Evolutionary conservation across 2,329 filamentous ascomycete genomes (phyloP).

Genomic region (Epichloe brachyelytri): DNA sequence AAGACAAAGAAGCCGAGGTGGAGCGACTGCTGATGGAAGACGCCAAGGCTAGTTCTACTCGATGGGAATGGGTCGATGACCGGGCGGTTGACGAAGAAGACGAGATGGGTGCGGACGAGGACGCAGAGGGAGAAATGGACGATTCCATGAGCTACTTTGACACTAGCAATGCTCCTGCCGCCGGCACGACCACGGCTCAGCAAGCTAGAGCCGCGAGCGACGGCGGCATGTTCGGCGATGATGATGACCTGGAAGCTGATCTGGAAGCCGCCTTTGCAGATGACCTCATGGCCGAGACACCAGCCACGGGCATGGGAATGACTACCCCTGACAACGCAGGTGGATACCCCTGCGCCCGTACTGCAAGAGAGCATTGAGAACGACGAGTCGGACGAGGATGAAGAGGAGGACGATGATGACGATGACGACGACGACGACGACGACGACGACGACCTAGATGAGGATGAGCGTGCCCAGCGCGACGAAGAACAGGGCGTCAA

Average conservation of each 20-base stretch:
- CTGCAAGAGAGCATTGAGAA: constrained; percentile 33
- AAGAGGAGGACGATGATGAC: constrained; percentile 28
- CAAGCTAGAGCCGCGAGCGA: constrained; percentile 9
- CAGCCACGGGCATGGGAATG: constrained; percentile 28
- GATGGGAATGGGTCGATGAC: constrained; percentile 53
- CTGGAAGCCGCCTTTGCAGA: constrained; percentile 40
- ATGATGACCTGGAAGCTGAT: constrained; percentile 42
- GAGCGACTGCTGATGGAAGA: constrained; percentile 62
- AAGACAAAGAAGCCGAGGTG: constrained; percentile 71
- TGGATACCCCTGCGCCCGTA: constrained; percentile 29
- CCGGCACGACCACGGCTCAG: too few relatives aligned
- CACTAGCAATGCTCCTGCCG: constrained; percentile 16
- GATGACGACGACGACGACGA: constrained; percentile 35
- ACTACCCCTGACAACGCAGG: constrained; percentile 32
- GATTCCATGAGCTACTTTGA: constrained; percentile 29
- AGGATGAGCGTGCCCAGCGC: constrained; percentile 35
- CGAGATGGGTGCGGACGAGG: constrained; percentile 30
- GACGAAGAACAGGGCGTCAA: constrained; percentile 41
- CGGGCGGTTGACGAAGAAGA: constrained; percentile 29
- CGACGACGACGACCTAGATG: constrained; percentile 37
- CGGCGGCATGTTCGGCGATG: constrained; percentile 17
- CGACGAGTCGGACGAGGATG: constrained; percentile 28
- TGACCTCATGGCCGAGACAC: constrained; percentile 26
- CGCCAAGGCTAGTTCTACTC: constrained; percentile 43
- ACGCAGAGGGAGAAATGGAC: constrained; percentile 34